A percentile compares a stretch with the other conserved stretches of the same genome.
Evolutionary conservation across 345 rosid genomes (phyloP).

Genomic region (Schrenkiella parvula): DNA sequence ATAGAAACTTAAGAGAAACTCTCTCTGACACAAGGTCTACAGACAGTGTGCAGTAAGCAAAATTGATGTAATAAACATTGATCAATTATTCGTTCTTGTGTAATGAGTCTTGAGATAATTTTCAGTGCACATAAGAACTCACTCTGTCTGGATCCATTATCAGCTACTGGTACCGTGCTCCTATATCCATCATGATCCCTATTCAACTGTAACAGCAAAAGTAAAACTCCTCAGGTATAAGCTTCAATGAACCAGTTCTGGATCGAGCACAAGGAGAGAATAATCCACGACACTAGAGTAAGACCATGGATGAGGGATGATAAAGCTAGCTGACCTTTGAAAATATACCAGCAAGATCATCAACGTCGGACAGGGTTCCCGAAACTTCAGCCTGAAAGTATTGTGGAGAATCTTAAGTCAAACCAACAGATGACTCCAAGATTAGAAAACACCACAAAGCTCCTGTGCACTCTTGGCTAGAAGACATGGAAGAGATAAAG

Average conservation of each 20-base stretch:
- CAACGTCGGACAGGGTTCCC: slow-evolving; percentile 53
- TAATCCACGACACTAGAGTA: neutral
- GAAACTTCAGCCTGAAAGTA: slow-evolving; percentile 55
- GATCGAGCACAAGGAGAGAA: neutral
- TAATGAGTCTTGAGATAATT: neutral
- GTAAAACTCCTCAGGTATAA: neutral
- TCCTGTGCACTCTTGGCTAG: neutral
- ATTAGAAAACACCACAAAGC: neutral
- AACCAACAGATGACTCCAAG: neutral
- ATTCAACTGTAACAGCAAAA: slow-evolving; percentile 52
- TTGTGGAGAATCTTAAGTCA: neutral
- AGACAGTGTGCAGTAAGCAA: neutral
- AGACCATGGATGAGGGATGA: neutral
- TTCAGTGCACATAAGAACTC: slow-evolving; percentile 33
- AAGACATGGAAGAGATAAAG: neutral
- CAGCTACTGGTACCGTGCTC: slow-evolving; percentile 43
- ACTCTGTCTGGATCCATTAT: slow-evolving; percentile 74
- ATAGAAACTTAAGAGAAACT: neutral
- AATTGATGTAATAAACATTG: neutral
- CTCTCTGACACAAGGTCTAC: neutral
- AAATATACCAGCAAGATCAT: slow-evolving; percentile 77
- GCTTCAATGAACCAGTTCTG: neutral
- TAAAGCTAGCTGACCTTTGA: slow-evolving; percentile 58
- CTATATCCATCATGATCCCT: slow-evolving; percentile 58
- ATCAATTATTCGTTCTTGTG: neutral